Evolutionary conservation across 2,329 filamentous ascomycete genomes (phyloP), one percentile per base, ranked within the genome.

Genomic region (Monosporascus sp.): DNA sequence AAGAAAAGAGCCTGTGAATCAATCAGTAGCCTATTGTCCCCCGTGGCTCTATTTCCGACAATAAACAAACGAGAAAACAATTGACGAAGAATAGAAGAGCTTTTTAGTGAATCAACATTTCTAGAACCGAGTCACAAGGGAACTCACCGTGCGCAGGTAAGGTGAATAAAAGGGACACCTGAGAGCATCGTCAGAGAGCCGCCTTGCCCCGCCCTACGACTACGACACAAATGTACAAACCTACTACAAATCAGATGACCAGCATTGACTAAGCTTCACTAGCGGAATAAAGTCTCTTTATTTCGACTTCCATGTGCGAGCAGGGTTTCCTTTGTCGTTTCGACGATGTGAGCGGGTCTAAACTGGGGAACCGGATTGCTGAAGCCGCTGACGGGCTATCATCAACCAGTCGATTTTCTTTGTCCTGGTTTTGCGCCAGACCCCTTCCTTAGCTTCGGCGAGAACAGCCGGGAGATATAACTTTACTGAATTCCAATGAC

Each of bases 391-490:
- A 27, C 14, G 45, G 55, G 51, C 52, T 51, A 56, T 50, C 57
- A 52, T 54, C 49, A 55, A 56, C 65, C 65, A 68, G 60, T 67
- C 56, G 54, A 61, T 63, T 52, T 57, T 18, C 54, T 52, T 54
- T 58, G 52, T 54, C 55, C 39, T n/a, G 47, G 51, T 37, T 52
- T 25, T 44, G 51, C 54, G 54, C 53, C 20, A 47, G 48, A 54
- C 41, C 47, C 37, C 8, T 50, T 49, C 20, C 55, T 57, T 53
- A 48, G 54, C 51, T 27, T 46, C 39, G 39, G 39, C 6, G 8
- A 20, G 9, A 42, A 20, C 7, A 20, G 18, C 17, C 18, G 17
- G 24, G 14, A 7, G 14, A 1, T 41, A 8, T 18, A 8, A 3
- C 3, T 41, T 41, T 41, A 41, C 38, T 1, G 17, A 41, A 34